Conservation (phyloP, 257 asterid genomes). For the Asclepias syriaca region DNA sequence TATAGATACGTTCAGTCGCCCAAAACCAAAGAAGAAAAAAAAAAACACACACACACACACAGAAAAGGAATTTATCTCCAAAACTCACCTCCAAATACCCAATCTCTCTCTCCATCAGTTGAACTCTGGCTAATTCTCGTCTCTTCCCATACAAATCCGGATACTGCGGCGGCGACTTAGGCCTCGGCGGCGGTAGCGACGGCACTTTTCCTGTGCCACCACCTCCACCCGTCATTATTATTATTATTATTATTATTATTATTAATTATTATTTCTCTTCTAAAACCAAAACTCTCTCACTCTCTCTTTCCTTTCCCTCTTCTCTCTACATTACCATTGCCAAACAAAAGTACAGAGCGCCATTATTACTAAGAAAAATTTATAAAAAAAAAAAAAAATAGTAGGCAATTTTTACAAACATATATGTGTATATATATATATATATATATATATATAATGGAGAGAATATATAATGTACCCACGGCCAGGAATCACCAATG, state of each 20-base stretch:
- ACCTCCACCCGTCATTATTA: slow-evolving; percentile 28
- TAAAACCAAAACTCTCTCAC: neutral
- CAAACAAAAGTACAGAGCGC: slow-evolving; percentile 1
- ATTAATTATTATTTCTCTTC: neutral
- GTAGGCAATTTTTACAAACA: neutral
- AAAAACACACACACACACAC: neutral
- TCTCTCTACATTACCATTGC: slow-evolving; percentile 11
- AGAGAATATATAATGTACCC: neutral
- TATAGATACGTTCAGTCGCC: no score
- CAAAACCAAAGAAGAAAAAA: neutral
- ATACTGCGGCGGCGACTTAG: slow-evolving; percentile 80
- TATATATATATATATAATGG: no score
- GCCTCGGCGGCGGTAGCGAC: slow-evolving; percentile 81
- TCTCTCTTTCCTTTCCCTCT: no score
- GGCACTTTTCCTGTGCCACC: slow-evolving; percentile 38
- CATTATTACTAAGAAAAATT: neutral
- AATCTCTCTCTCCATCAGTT: slow-evolving; percentile 84
- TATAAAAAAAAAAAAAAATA: neutral
- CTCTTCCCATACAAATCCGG: slow-evolving; percentile 94
- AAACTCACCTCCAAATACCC: slow-evolving; percentile 64
- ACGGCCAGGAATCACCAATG: slow-evolving; percentile 10
- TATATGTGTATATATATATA: neutral
- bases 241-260: slow-evolving; percentile 12
- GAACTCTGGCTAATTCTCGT: slow-evolving; percentile 62
- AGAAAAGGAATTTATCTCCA: neutral